Percentiles rank a stretch among this genome's conserved stretches.
Evolutionary conservation across 805 yeast species (phyloP).

Genomic region (Spathaspora passalidarum): DNA sequence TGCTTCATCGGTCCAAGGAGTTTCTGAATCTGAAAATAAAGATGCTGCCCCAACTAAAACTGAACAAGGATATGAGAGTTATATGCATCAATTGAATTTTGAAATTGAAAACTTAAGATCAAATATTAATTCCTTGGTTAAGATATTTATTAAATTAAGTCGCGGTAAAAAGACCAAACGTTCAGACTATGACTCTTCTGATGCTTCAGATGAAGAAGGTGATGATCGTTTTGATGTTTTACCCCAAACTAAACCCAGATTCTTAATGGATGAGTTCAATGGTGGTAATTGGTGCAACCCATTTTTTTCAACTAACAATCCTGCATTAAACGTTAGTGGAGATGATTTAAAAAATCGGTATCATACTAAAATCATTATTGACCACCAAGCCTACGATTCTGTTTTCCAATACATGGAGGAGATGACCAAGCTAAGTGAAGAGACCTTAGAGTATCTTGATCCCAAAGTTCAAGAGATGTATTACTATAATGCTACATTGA

Average conservation of each 20-base stretch:
- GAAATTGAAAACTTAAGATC: slow-evolving; percentile 37
- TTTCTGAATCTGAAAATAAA: slow-evolving; percentile 9
- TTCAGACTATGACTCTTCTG: slow-evolving; percentile 38
- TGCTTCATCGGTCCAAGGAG: slow-evolving; percentile 13
- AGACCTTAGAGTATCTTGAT: slow-evolving; percentile 40
- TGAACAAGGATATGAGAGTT: slow-evolving; percentile 12
- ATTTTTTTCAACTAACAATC: slow-evolving; percentile 43
- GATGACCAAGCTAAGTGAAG: slow-evolving; percentile 36
- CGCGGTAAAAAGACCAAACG: slow-evolving; percentile 27
- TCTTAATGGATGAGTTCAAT: slow-evolving; percentile 60
- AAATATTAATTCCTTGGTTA: slow-evolving; percentile 26
- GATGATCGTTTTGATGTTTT: slow-evolving; percentile 36
- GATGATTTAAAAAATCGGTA: slow-evolving; percentile 39
- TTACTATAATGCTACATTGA: slow-evolving; percentile 32
- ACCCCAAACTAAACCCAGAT: slow-evolving; percentile 71
- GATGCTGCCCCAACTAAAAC: not conserved
- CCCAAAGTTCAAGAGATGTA: slow-evolving; percentile 33
- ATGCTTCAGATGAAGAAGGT: slow-evolving; percentile 32
- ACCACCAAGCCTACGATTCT: slow-evolving; percentile 42
- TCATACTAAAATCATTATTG: slow-evolving; percentile 48
- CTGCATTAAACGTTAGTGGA: slow-evolving; percentile 39
- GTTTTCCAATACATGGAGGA: slow-evolving; percentile 36
- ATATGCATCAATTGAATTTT: slow-evolving; percentile 35
- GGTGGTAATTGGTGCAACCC: slow-evolving; percentile 83
- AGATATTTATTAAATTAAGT: slow-evolving; percentile 30